phyloP scores from a whole-genome alignment of 805 yeast genomes.

The Candida peoriensis region DNA sequence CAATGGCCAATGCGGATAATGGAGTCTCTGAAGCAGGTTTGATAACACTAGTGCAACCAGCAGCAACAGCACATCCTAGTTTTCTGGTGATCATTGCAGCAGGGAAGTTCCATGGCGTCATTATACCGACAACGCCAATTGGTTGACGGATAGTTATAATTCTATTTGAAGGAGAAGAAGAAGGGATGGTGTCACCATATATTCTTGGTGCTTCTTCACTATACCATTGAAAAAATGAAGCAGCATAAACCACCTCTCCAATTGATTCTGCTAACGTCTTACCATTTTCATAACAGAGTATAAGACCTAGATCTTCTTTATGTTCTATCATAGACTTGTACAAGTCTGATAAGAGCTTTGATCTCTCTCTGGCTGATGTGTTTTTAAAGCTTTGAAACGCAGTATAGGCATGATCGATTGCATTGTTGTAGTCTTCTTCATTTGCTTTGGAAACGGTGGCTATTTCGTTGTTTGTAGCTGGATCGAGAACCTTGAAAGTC shows the following conservation, averaged over 20 bases:
- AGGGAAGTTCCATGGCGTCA: conserved; percentile 68
- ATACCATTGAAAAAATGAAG: conserved; percentile 85
- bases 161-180: conserved; percentile 44
- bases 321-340: conserved; percentile 49
- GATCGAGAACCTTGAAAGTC: conserved; percentile 64
- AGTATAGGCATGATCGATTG: conserved; percentile 43
- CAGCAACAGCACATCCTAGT: conserved; percentile 59
- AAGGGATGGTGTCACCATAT: conserved; percentile 54
- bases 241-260: conserved; percentile 56
- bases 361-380: conserved; percentile 45
- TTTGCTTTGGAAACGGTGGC: conserved; percentile 62
- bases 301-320: conserved; percentile 49
- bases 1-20: conserved; percentile 52
- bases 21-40: conserved; percentile 65
- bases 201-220: conserved; percentile 58
- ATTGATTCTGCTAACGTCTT: conserved; percentile 48
- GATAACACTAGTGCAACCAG: conserved; percentile 55
- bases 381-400: conserved; percentile 42
- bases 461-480: conserved; percentile 56
- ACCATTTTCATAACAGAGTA: conserved; percentile 58
- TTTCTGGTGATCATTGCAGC: conserved; percentile 63
- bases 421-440: conserved; percentile 50
- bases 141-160: conserved; percentile 53
- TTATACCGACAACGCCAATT: conserved; percentile 58
- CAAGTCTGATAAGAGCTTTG: conserved; percentile 45